Percentiles rank a stretch among this genome's conserved stretches.
Evolutionary conservation across 441 rosid genomes (phyloP).

Genomic region (Pelargonium fulgidum): DNA sequence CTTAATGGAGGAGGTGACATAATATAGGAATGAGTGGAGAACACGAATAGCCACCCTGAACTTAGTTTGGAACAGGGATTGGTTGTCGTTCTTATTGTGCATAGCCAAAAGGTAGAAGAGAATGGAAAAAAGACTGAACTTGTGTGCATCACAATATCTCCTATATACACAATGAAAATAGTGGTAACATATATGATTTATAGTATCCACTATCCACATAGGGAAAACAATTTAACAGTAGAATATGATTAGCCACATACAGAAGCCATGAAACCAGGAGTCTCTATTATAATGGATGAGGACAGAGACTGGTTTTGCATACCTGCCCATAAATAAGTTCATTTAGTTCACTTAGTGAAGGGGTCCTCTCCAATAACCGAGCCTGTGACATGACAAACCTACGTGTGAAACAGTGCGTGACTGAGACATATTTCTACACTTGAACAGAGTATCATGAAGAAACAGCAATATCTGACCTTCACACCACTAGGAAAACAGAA

Average conservation of each 20-base stretch:
- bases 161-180: too few relatives aligned
- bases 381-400: conserved; percentile 44
- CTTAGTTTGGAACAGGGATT: too few relatives aligned
- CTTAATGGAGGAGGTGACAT: too few relatives aligned
- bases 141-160: too few relatives aligned
- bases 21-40: too few relatives aligned
- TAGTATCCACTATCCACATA: too few relatives aligned
- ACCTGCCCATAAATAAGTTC: conserved; percentile 98
- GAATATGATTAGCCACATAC: neutral
- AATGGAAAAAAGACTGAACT: too few relatives aligned
- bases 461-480: conserved; percentile 48
- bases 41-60: too few relatives aligned
- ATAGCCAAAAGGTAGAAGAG: too few relatives aligned
- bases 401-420: neutral
- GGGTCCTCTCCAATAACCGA: conserved; percentile 74
- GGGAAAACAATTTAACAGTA: neutral
- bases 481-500: conserved; percentile 96
- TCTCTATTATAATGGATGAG: neutral
- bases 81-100: too few relatives aligned
- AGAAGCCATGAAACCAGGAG: neutral
- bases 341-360: conserved; percentile 90
- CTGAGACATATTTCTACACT: neutral
- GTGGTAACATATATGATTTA: too few relatives aligned
- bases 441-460: neutral
- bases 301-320: conserved; percentile 11